phyloP scores from a whole-genome alignment of 495 filamentous ascomycete species.

The Pseudoneurospora amorphoporcata region DNA sequence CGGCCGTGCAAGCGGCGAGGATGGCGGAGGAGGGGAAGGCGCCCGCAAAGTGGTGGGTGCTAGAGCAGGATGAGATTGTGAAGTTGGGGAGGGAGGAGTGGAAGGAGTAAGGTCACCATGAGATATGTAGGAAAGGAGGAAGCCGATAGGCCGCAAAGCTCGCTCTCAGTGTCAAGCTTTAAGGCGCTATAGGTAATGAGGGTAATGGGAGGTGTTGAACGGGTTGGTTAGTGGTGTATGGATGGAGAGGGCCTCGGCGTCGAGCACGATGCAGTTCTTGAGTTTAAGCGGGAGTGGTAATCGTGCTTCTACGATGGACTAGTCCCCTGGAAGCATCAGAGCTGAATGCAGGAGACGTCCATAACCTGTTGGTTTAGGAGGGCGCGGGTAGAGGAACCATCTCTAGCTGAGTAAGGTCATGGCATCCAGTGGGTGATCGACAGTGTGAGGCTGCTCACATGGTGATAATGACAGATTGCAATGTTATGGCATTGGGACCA shows the following conservation, averaged over 20 bases:
- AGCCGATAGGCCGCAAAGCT: not conserved
- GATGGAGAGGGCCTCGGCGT: not conserved
- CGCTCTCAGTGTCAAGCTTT: not conserved
- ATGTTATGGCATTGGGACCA: not conserved
- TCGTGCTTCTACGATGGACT: not conserved
- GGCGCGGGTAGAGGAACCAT: not conserved
- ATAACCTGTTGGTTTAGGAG: not conserved
- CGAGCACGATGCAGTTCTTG: not conserved
- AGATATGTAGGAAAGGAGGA: not conserved
- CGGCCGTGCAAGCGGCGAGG: slow-evolving; percentile 51
- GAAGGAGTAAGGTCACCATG: slow-evolving; percentile 10
- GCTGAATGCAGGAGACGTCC: not conserved
- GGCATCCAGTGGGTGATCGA: not conserved
- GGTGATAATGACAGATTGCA: not conserved
- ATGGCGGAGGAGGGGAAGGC: slow-evolving; percentile 36
- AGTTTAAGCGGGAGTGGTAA: not conserved
- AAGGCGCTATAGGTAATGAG: not conserved
- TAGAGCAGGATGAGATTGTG: slow-evolving; percentile 39
- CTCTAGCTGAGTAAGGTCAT: not conserved
- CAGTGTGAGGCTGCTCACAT: not conserved
- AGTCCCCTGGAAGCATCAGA: not conserved
- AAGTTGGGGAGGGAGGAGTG: slow-evolving; percentile 36
- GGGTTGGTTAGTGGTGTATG: not conserved
- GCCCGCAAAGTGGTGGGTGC: slow-evolving; percentile 36
- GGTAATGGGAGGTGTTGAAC: not conserved